Percentiles rank a stretch among this genome's conserved stretches.
Conservation (phyloP, 169 alveolate genomes). For the Theileria annulata region DNA sequence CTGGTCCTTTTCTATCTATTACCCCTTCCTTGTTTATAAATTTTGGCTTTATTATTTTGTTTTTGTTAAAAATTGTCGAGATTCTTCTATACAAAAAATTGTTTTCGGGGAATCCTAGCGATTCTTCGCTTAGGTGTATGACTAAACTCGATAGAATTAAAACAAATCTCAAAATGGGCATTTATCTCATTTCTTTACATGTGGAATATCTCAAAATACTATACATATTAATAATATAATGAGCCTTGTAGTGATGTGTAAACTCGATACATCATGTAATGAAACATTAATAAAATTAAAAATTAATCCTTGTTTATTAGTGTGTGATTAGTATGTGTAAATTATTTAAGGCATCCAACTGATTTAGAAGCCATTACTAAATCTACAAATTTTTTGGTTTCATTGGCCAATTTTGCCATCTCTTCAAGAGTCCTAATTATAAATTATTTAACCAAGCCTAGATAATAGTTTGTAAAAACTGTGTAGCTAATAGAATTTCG, state of each 20-base stretch:
- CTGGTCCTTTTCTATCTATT: not conserved
- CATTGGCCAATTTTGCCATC: conserved; percentile 71
- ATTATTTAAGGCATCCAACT: conserved; percentile 38
- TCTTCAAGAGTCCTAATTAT: conserved; percentile 75
- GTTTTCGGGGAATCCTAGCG: not conserved
- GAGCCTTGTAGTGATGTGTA: conserved; percentile 8
- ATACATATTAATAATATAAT: too few relatives aligned
- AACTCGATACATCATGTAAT: not conserved
- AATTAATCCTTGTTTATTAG: not conserved
- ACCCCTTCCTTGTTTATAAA: not conserved
- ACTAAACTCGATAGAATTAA: not conserved
- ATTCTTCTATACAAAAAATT: not conserved
- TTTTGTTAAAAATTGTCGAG: not conserved
- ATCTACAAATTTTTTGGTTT: conserved; percentile 50
- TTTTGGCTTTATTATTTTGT: not conserved
- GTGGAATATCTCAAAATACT: not conserved
- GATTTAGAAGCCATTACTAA: conserved; percentile 13
- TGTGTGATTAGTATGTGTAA: not conserved
- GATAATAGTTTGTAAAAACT: too few relatives aligned
- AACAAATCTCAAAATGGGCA: not conserved
- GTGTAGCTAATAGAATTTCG: not conserved
- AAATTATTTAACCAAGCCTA: too few relatives aligned
- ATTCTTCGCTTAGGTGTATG: not conserved
- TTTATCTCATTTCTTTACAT: not conserved
- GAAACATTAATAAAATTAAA: not conserved